phyloP scores from a whole-genome alignment of 441 rosid species.

The Bruguiera hainesii region DNA sequence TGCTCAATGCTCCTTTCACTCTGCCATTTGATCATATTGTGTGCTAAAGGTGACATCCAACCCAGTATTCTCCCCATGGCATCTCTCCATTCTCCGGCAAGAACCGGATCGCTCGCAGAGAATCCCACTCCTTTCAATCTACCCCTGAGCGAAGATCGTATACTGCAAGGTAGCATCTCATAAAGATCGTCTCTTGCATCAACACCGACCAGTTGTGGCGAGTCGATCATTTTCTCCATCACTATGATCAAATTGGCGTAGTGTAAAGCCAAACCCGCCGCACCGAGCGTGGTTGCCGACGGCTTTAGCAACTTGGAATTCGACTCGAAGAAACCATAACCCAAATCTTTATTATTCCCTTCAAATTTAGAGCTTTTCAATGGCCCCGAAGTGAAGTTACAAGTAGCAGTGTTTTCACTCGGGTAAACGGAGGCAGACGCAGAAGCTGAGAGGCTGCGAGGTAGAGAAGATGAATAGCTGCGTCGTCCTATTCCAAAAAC shows the following conservation, averaged over 20 bases:
- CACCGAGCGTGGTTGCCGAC: slow-evolving; percentile 68
- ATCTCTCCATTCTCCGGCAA: slow-evolving; percentile 80
- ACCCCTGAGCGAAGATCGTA: slow-evolving; percentile 54
- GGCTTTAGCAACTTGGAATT: slow-evolving; percentile 67
- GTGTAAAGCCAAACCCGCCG: slow-evolving; percentile 73
- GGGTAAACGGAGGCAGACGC: slow-evolving; percentile 81
- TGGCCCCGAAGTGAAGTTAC: slow-evolving; percentile 41
- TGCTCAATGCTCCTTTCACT: slow-evolving; percentile 92
- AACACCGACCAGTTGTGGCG: slow-evolving; percentile 82
- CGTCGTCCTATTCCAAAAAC: slow-evolving; percentile 62
- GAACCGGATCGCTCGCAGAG: slow-evolving; percentile 61
- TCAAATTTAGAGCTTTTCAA: slow-evolving; percentile 26
- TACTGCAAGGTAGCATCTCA: slow-evolving; percentile 74
- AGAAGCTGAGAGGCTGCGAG: slow-evolving; percentile 77
- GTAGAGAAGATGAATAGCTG: slow-evolving; percentile 44
- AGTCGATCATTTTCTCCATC: slow-evolving; percentile 88
- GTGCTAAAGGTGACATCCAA: slow-evolving; percentile 90
- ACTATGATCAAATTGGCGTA: slow-evolving; percentile 80
- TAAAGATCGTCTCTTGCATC: slow-evolving; percentile 91
- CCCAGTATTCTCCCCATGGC: slow-evolving; percentile 72
- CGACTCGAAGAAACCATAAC: slow-evolving; percentile 52
- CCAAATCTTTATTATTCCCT: slow-evolving; percentile 11
- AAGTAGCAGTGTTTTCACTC: slow-evolving; percentile 41
- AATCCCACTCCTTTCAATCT: slow-evolving; percentile 77
- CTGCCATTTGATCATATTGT: slow-evolving; percentile 96